phyloP scores from a whole-genome alignment of 495 filamentous ascomycete species.

The Aspergillus taichungensis region DNA sequence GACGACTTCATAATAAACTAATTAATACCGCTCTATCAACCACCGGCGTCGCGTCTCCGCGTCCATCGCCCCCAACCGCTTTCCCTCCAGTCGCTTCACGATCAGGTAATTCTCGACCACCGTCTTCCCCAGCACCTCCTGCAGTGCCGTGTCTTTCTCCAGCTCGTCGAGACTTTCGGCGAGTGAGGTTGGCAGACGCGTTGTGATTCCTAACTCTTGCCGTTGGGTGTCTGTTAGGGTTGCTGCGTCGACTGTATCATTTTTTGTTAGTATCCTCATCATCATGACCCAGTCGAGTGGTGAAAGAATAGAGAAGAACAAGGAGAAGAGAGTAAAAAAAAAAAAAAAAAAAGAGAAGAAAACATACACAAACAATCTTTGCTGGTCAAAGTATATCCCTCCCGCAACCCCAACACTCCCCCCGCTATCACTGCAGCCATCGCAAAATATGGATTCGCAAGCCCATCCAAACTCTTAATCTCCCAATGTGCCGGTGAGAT shows the following conservation, averaged over 20 bases:
- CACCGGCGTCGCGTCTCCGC: slow-evolving; percentile 42
- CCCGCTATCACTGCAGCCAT: slow-evolving; percentile 55
- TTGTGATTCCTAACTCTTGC: slow-evolving; percentile 27
- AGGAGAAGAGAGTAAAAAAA: background rate
- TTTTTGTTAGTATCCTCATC: background rate
- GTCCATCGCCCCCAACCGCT: slow-evolving; percentile 42
- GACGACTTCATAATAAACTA: no score
- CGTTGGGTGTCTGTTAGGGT: slow-evolving; percentile 16
- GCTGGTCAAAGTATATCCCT: slow-evolving; percentile 34
- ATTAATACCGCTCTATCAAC: slow-evolving; percentile 50
- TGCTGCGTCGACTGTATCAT: slow-evolving; percentile 22
- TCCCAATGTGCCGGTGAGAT: slow-evolving; percentile 32
- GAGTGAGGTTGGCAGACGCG: slow-evolving; percentile 28
- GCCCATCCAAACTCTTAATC: slow-evolving; percentile 31
- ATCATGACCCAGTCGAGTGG: background rate
- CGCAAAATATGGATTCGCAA: slow-evolving; percentile 37
- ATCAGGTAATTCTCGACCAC: slow-evolving; percentile 50
- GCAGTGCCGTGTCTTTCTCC: slow-evolving; percentile 13
- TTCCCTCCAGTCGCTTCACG: slow-evolving; percentile 49
- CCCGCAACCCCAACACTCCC: slow-evolving; percentile 52
- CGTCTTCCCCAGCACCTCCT: slow-evolving; percentile 37
- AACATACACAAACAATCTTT: slow-evolving; percentile 46
- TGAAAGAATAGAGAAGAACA: background rate
- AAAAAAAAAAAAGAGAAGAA: background rate
- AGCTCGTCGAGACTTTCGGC: slow-evolving; percentile 20